A percentile compares a stretch with the other conserved stretches of the same genome.
Conservation (phyloP, 2,329 filamentous ascomycete genomes). For the Hypoxylon sp. region DNA sequence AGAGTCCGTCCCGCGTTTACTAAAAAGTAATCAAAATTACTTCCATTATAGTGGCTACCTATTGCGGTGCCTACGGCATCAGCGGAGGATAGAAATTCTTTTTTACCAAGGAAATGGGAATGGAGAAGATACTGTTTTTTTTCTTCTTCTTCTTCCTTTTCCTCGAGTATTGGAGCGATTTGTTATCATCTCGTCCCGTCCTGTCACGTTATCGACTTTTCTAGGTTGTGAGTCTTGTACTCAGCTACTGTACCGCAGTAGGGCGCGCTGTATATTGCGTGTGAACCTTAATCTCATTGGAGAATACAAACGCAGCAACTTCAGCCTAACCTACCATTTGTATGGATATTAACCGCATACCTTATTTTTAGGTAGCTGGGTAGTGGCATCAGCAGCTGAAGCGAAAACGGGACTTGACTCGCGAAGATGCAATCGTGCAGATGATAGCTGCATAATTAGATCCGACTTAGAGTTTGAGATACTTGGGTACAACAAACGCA, state of each 20-base stretch:
- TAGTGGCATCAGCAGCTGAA: conserved; percentile 5
- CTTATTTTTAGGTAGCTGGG: too few species aligned
- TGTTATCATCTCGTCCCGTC: background rate
- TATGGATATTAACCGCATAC: too few species aligned
- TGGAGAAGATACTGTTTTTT: conserved; percentile 1
- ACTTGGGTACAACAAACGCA: too few species aligned
- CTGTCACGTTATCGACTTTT: background rate
- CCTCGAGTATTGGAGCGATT: background rate
- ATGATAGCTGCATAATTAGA: conserved; percentile 19
- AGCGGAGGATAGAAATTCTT: conserved; percentile 29
- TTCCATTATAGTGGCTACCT: conserved; percentile 11
- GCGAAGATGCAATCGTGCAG: conserved; percentile 16
- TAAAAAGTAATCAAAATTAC: conserved; percentile 35
- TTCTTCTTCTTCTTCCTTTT: conserved; percentile 1
- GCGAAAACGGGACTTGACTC: conserved; percentile 10
- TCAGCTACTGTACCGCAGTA: conserved; percentile 1
- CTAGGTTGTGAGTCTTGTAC: conserved; percentile 4
- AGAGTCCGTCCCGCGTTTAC: conserved; percentile 32
- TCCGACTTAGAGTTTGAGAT: conserved; percentile 6
- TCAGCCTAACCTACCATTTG: conserved; percentile 1
- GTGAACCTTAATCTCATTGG: too few species aligned
- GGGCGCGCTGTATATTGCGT: too few species aligned
- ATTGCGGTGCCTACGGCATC: conserved; percentile 14
- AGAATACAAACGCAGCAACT: conserved; percentile 2
- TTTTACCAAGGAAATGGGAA: conserved; percentile 6